Evolutionary conservation across 2,329 filamentous ascomycete species (phyloP).

Genomic region (Geoglossum cookeanum): DNA sequence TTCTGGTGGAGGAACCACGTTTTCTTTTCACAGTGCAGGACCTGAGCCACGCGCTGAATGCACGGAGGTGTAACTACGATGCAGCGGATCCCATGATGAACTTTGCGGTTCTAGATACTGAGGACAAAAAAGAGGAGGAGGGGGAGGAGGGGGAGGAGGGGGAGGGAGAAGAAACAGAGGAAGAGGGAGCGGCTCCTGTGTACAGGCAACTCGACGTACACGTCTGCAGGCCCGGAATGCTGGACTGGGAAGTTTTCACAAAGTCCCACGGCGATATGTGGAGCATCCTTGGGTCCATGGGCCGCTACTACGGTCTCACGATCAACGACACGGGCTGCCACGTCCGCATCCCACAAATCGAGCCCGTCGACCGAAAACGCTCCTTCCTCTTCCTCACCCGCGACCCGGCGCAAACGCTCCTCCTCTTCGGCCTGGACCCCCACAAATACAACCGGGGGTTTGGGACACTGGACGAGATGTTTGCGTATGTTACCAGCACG

Average conservation of each 20-base stretch:
- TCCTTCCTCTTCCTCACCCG: conserved; percentile 40
- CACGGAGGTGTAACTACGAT: conserved; percentile 16
- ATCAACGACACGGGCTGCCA: conserved; percentile 43
- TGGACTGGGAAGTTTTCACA: conserved; percentile 48
- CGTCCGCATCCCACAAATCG: conserved; percentile 49
- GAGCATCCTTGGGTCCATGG: conserved; percentile 43
- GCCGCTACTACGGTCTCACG: conserved; percentile 46
- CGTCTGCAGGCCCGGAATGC: conserved; percentile 25
- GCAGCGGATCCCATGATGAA: conserved; percentile 14
- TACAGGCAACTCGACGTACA: conserved; percentile 54
- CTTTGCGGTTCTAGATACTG: conserved; percentile 30
- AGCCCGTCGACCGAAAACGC: conserved; percentile 34
- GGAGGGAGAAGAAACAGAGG: not conserved
- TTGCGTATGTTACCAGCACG: conserved; percentile 38
- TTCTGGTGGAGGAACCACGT: conserved; percentile 31
- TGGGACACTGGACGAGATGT: conserved; percentile 33
- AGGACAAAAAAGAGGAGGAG: conserved; percentile 1
- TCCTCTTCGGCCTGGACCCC: conserved; percentile 41
- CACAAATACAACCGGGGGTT: conserved; percentile 37
- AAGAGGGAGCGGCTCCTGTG: not conserved
- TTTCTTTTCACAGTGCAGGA: conserved; percentile 11
- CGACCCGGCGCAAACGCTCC: conserved; percentile 35
- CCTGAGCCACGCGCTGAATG: conserved; percentile 27
- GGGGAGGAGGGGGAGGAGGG: not conserved
- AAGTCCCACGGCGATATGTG: conserved; percentile 54